Evolutionary conservation across 495 filamentous ascomycete species (phyloP).

Genomic region (Annulohypoxylon bovei): DNA sequence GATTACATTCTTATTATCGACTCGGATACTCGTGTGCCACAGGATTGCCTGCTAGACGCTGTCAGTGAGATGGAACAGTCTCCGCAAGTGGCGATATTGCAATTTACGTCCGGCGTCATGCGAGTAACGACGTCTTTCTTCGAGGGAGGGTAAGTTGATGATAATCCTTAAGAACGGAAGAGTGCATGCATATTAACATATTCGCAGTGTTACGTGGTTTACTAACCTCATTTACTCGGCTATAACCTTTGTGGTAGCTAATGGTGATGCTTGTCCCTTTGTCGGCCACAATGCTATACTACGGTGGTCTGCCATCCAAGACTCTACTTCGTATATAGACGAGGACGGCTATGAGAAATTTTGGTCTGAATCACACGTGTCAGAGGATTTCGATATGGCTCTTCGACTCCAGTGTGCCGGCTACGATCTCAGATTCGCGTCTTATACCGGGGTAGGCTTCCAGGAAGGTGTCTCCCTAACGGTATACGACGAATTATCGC

Average conservation of each 20-base stretch:
- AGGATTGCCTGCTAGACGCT: slow-evolving; percentile 73
- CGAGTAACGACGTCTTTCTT: slow-evolving; percentile 70
- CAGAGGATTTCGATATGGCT: slow-evolving; percentile 81
- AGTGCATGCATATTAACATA: slow-evolving; percentile 6
- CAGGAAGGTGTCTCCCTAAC: slow-evolving; percentile 80
- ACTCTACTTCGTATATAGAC: slow-evolving; percentile 59
- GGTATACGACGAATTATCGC: slow-evolving; percentile 77
- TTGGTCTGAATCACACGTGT: slow-evolving; percentile 78
- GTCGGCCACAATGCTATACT: slow-evolving; percentile 77
- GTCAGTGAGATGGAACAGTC: slow-evolving; percentile 77
- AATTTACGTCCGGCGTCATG: slow-evolving; percentile 77
- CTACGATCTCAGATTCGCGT: slow-evolving; percentile 70
- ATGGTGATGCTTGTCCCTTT: slow-evolving; percentile 75
- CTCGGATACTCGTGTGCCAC: slow-evolving; percentile 73
- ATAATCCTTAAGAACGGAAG: background rate
- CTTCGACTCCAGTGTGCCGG: slow-evolving; percentile 72
- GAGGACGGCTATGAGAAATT: slow-evolving; percentile 67
- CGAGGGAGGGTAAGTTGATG: slow-evolving; percentile 60
- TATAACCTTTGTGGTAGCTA: slow-evolving; percentile 72
- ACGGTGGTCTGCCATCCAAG: slow-evolving; percentile 74
- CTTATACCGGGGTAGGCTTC: slow-evolving; percentile 72
- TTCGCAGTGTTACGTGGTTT: slow-evolving; percentile 70
- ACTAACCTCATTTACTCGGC: slow-evolving; percentile 77
- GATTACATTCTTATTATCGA: slow-evolving; percentile 76
- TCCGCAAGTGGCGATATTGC: slow-evolving; percentile 74